Conservation (phyloP, 2,329 filamentous ascomycete species). For the Xylariales sp. region DNA sequence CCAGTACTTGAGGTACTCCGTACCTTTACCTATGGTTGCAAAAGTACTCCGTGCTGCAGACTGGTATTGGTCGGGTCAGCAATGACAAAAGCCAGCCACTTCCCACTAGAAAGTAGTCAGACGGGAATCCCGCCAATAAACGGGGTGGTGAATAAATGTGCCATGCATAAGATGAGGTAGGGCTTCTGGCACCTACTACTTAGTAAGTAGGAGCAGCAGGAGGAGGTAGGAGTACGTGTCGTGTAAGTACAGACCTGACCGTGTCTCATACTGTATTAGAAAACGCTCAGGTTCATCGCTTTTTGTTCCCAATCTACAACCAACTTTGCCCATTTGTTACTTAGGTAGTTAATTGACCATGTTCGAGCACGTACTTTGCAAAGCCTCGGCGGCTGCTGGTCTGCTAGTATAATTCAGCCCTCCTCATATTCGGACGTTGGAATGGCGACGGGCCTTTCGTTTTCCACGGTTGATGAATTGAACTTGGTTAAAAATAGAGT, state of each 20-base stretch:
- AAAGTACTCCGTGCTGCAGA: too few species aligned
- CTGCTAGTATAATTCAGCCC: neutral
- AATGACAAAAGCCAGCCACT: slow-evolving; percentile 33
- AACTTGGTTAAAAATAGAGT: slow-evolving; percentile 36
- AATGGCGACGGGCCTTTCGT: slow-evolving; percentile 1
- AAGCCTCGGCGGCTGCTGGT: neutral
- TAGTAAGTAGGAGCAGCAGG: neutral
- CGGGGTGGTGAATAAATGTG: slow-evolving; percentile 1
- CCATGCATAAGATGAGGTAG: slow-evolving; percentile 2
- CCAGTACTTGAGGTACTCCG: too few species aligned
- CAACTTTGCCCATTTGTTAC: neutral
- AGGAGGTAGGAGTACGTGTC: slow-evolving; percentile 8
- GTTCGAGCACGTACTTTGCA: too few species aligned
- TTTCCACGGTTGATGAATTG: slow-evolving; percentile 14
- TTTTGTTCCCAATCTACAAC: neutral
- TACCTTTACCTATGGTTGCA: neutral
- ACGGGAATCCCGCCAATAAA: slow-evolving; percentile 34
- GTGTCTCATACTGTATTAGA: neutral
- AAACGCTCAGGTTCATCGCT: neutral
- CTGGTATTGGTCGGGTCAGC: slow-evolving; percentile 18
- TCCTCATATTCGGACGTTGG: neutral
- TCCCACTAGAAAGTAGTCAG: slow-evolving; percentile 27
- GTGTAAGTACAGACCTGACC: slow-evolving; percentile 2
- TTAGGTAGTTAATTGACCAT: neutral
- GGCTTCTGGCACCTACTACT: too few species aligned